A percentile compares a stretch with the other conserved stretches of the same genome.
Evolutionary conservation across 495 filamentous ascomycete genomes (phyloP).

Genomic region (Podospora didyma): DNA sequence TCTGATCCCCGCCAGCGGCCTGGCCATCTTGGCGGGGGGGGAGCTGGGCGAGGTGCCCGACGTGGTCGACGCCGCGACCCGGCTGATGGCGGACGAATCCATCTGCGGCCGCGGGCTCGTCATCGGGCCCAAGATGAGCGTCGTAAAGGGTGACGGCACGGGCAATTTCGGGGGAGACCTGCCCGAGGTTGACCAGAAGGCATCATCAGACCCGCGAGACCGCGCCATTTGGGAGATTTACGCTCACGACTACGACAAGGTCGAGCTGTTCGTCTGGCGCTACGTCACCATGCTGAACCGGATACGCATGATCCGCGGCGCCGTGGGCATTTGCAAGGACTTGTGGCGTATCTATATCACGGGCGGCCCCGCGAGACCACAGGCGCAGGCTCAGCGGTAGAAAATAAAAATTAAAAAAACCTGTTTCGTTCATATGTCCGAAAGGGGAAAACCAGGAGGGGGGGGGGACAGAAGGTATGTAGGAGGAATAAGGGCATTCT

Average conservation of each 20-base stretch:
- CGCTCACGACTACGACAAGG: slow-evolving; percentile 53
- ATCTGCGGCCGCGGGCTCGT: slow-evolving; percentile 50
- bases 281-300: slow-evolving; percentile 47
- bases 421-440: too few species aligned
- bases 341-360: slow-evolving; percentile 28
- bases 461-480: too few species aligned
- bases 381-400: too few species aligned
- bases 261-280: slow-evolving; percentile 46
- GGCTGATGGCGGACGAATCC: slow-evolving; percentile 41
- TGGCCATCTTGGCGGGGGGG: slow-evolving; percentile 51
- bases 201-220: neutral
- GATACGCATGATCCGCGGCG: slow-evolving; percentile 42
- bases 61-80: slow-evolving; percentile 35
- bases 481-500: too few species aligned
- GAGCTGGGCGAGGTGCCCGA: slow-evolving; percentile 49
- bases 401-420: too few species aligned
- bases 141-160: slow-evolving; percentile 20
- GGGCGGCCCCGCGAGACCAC: too few species aligned
- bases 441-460: too few species aligned
- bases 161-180: neutral
- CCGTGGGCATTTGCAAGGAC: slow-evolving; percentile 46
- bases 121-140: slow-evolving; percentile 48
- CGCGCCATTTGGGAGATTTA: slow-evolving; percentile 51
- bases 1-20: slow-evolving; percentile 37
- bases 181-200: too few species aligned